These are phyloP conservation scores for Penicillium argentinense DNA, from an alignment of 495 filamentous ascomycete species.

Conservation along the genomic window DNA sequence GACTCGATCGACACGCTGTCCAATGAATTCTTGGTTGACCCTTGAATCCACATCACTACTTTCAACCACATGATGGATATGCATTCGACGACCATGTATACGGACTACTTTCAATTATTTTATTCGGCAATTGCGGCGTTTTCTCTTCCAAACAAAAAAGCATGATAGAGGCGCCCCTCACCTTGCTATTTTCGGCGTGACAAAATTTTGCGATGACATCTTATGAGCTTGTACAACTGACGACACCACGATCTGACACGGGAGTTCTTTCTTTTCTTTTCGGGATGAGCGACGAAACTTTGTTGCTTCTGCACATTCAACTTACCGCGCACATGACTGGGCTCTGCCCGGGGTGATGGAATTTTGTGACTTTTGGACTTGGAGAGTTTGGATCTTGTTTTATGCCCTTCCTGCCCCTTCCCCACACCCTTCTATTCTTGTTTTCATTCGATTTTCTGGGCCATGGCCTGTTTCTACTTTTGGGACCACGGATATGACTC, in stretches of 20 bases:
- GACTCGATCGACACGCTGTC: constrained; percentile 30
- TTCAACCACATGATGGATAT: too few species aligned
- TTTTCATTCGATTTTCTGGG: constrained; percentile 3
- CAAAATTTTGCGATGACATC: constrained; percentile 21
- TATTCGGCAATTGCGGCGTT: constrained; percentile 4
- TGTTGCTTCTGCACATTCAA: constrained; percentile 5
- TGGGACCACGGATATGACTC: not conserved
- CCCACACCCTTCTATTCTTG: not conserved
- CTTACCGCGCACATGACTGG: constrained; percentile 9
- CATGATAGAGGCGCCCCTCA: constrained; percentile 17
- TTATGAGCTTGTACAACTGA: constrained; percentile 29
- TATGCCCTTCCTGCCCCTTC: constrained; percentile 8
- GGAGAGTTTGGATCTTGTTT: constrained; percentile 11
- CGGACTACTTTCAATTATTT: not conserved
- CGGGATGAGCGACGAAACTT: constrained; percentile 6
- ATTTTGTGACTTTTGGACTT: constrained; percentile 6
- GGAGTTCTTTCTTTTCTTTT: constrained; percentile 23
- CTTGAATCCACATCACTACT: constrained; percentile 7
- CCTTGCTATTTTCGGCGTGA: constrained; percentile 17
- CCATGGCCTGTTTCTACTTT: too few species aligned
- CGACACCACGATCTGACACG: constrained; percentile 17
- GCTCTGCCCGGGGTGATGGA: constrained; percentile 1
- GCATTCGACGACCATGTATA: not conserved
- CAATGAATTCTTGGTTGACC: constrained; percentile 28
- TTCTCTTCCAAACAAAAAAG: constrained; percentile 5